Percentiles rank a stretch among this genome's conserved stretches.
Evolutionary conservation across 257 asterid species (phyloP).

Genomic region (Jacaranda mimosifolia): DNA sequence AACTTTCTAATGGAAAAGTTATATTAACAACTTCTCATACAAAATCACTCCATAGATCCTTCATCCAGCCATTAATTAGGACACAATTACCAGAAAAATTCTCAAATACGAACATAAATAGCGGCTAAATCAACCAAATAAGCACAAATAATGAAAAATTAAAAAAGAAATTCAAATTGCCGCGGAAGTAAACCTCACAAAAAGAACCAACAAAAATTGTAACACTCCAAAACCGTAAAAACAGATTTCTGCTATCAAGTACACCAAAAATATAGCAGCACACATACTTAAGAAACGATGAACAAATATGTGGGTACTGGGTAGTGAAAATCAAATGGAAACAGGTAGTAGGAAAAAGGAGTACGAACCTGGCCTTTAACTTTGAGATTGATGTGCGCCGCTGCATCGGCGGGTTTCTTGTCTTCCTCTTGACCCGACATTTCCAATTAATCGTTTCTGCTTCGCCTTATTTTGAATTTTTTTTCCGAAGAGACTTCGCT

Average conservation of each 20-base stretch:
- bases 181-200: not conserved
- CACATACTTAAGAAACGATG: not conserved
- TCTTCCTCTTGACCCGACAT: slow-evolving; percentile 56
- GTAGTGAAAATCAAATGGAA: not conserved
- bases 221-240: not conserved
- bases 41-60: slow-evolving; percentile 6
- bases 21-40: not conserved
- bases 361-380: slow-evolving; percentile 52
- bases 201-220: not conserved
- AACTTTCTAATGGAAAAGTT: not conserved
- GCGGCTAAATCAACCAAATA: not conserved
- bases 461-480: no score
- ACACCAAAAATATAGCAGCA: not conserved
- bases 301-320: not conserved
- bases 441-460: slow-evolving; percentile 1
- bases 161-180: not conserved
- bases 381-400: slow-evolving; percentile 52
- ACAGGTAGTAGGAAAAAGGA: not conserved
- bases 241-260: not conserved
- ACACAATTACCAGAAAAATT: not conserved
- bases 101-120: not conserved
- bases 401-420: slow-evolving; percentile 50
- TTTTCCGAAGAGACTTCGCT: not conserved
- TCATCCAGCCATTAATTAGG: not conserved
- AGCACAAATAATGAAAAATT: not conserved